Evolutionary conservation across 805 yeast genomes (phyloP).

Genomic region (Cyberlindnera americana): DNA sequence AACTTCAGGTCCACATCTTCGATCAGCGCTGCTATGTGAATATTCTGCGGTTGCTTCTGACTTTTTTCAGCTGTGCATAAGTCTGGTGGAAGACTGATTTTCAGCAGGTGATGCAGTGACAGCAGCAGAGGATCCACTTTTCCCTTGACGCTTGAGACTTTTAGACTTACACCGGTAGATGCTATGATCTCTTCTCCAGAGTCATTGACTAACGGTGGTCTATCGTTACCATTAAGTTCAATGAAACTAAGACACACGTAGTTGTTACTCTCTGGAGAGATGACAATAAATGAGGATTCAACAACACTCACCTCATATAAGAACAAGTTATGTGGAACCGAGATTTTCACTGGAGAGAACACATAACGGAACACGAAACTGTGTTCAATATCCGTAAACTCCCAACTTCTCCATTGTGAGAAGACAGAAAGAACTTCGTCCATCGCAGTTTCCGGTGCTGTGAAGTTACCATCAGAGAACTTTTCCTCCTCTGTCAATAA

Average conservation of each 20-base stretch:
- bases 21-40: conserved; percentile 7
- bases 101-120: conserved; percentile 4
- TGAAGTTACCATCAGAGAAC: conserved; percentile 35
- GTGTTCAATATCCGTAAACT: conserved; percentile 59
- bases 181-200: background rate
- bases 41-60: background rate
- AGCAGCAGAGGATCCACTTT: conserved; percentile 7
- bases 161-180: conserved; percentile 3
- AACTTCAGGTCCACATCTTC: conserved; percentile 14
- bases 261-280: conserved; percentile 7
- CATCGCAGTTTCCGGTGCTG: conserved; percentile 50
- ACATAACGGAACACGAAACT: conserved; percentile 51
- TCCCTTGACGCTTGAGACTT: conserved; percentile 8
- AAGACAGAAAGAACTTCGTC: conserved; percentile 56
- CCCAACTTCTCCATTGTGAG: conserved; percentile 90
- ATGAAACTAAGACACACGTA: conserved; percentile 30
- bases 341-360: conserved; percentile 30
- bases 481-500: conserved; percentile 28
- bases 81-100: conserved; percentile 1
- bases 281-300: conserved; percentile 21
- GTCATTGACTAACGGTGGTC: background rate
- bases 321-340: background rate
- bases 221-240: conserved; percentile 20
- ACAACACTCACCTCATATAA: conserved; percentile 31
- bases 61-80: too few relatives aligned